Evolutionary conservation across 176 grass and related monocot species (phyloP).

Genomic region (Eleusine indica): DNA sequence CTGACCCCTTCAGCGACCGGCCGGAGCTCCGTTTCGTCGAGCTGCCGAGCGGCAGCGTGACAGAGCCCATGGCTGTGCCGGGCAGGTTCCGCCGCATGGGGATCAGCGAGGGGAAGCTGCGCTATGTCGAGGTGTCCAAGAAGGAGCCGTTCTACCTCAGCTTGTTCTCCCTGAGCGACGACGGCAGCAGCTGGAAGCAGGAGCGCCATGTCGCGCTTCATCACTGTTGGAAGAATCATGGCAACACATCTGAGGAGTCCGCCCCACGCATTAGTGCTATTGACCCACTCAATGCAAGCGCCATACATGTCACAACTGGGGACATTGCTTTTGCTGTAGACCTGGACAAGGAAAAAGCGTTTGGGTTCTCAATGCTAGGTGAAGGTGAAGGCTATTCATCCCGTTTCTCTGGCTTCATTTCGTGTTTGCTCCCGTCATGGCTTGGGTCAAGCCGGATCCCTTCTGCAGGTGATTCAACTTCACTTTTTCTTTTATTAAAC

Average conservation of each 20-base stretch:
- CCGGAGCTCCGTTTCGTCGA: constrained; percentile 27
- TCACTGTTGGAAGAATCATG: background rate
- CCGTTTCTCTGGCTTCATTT: background rate
- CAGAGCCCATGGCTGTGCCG: background rate
- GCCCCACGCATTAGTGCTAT: background rate
- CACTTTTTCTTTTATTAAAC: background rate
- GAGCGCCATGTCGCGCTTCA: constrained; percentile 22
- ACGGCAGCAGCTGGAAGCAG: constrained; percentile 12
- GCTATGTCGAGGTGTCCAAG: constrained; percentile 34
- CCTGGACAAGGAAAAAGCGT: constrained; percentile 1
- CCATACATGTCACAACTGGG: background rate
- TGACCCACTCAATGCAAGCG: constrained; percentile 11
- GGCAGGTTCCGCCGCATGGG: constrained; percentile 14
- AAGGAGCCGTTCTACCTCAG: constrained; percentile 29
- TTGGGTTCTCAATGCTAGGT: background rate
- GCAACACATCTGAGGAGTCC: background rate
- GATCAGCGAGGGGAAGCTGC: constrained; percentile 44
- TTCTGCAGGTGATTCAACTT: constrained; percentile 21
- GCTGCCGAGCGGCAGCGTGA: constrained; percentile 32
- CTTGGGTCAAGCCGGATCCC: constrained; percentile 23
- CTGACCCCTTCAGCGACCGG: constrained; percentile 44
- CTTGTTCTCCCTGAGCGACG: background rate
- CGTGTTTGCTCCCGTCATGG: constrained; percentile 19
- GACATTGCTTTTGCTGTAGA: background rate
- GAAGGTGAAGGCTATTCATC: background rate